Conservation (phyloP, 2,329 filamentous ascomycete species). For the Alternaria consortialis region DNA sequence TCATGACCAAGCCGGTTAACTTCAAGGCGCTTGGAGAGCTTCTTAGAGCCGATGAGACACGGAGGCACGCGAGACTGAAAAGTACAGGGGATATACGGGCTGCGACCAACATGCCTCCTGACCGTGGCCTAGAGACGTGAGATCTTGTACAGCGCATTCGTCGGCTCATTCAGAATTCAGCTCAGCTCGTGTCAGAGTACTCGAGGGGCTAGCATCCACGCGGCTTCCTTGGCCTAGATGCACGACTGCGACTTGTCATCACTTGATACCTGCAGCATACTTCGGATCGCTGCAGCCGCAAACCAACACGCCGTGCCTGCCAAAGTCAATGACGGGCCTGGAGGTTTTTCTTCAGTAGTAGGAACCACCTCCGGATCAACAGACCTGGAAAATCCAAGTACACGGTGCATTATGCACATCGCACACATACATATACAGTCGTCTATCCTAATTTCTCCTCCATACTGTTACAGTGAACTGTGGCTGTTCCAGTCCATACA, state of each 20-base stretch:
- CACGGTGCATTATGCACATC: not conserved
- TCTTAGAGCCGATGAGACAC: slow-evolving; percentile 22
- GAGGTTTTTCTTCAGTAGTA: too few species aligned
- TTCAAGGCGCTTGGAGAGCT: slow-evolving; percentile 35
- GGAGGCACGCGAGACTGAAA: not conserved
- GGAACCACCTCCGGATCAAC: not conserved
- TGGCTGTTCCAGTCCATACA: slow-evolving; percentile 49
- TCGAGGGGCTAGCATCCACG: not conserved
- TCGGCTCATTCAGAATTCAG: not conserved
- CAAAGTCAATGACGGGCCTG: too few species aligned
- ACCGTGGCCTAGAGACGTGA: not conserved
- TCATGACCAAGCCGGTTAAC: slow-evolving; percentile 46
- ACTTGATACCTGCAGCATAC: not conserved
- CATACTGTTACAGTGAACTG: slow-evolving; percentile 13
- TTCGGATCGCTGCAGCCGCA: not conserved
- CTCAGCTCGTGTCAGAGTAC: not conserved
- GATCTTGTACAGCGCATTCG: not conserved
- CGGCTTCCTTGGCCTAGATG: not conserved
- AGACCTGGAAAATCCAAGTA: not conserved
- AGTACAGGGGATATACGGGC: not conserved
- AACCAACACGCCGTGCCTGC: not conserved
- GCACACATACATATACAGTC: not conserved
- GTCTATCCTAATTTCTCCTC: slow-evolving; percentile 2
- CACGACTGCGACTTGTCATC: not conserved
- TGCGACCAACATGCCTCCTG: not conserved